phyloP scores from a whole-genome alignment of 305 asterid genomes.

The Solanum hybrid region DNA sequence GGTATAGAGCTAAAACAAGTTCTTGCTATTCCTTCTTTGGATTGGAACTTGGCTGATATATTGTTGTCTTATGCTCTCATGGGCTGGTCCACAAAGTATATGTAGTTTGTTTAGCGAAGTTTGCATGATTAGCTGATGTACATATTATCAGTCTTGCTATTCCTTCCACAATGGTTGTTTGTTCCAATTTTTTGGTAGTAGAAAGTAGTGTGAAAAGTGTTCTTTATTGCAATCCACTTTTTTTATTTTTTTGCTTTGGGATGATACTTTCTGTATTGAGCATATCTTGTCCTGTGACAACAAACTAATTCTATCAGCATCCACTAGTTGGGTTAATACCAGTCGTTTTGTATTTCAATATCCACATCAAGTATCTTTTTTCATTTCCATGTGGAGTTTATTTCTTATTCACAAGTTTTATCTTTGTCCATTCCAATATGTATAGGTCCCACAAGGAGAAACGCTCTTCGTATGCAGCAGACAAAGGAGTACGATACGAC shows the following conservation, averaged over 20 bases:
- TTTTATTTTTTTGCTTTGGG: not conserved
- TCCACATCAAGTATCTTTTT: not conserved
- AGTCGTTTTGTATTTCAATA: not conserved
- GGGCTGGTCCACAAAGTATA: not conserved
- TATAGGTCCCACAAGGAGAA: slow-evolving; percentile 73
- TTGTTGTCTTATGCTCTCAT: not conserved
- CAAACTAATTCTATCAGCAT: not conserved
- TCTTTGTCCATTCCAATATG: slow-evolving; percentile 2
- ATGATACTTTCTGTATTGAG: not conserved
- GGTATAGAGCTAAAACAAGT: not conserved
- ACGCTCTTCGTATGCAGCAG: slow-evolving; percentile 74
- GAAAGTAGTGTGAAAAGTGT: not conserved
- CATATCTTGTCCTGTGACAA: not conserved
- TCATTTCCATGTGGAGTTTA: not conserved
- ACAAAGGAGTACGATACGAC: slow-evolving; percentile 70
- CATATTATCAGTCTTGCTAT: not conserved
- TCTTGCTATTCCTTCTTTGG: not conserved
- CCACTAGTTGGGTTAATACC: not conserved
- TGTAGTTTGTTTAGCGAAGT: not conserved
- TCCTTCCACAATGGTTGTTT: not conserved
- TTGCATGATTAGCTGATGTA: not conserved
- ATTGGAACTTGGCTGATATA: not conserved
- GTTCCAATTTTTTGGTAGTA: not conserved
- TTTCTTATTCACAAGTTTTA: not conserved
- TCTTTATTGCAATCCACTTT: not conserved